Base-by-base conservation (phyloP, 495 filamentous ascomycete species). In the Penicillium ochrochloron region DNA sequence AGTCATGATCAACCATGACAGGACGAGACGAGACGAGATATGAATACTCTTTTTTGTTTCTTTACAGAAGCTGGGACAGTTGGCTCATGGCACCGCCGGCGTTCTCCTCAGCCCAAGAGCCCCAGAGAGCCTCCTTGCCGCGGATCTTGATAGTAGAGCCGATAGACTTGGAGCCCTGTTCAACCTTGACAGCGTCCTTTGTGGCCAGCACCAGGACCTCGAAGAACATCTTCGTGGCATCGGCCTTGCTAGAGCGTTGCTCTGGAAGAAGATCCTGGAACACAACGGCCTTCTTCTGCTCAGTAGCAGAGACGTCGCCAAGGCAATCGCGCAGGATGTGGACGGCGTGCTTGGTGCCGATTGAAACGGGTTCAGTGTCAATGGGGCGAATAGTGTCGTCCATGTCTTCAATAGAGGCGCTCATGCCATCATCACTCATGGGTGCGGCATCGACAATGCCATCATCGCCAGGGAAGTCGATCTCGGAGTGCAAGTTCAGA, bases 181-280 rank as follows among this genome's bases (percentile, higher is more conserved):
- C 94, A n/a, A 97, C 92, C 74, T 96, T 94, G 71, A 99, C 90
- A 39, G 95, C 95, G 76, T 98, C 96, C 82, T 98, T 98, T 14
- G 95, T 99, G 12, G 96, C 96, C 55, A 99, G 80, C 6, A 98
- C 95, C 44, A 99, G 81, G 39, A 94, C 88, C 78, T 99, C 96
- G 63, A 98, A 98, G 80, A 99, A 99, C 94, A 99, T 97, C 82
- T 97, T 97, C 42, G 95, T 97, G 3, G 96, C 96, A 67, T 98
- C 95, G 14, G 88, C 88, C 70, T 90, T 89, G 56, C 84, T 89
- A 2, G 95, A 92, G 57, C 82, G 86, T 55, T 80, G 74, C 77
- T 94, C 91, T 1, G 95, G 95, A 2, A 97, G 84, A 51, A 99
- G 84, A 41, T 97, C 92, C 73, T 97, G 93, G 85, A 98, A 99